phyloP scores from a whole-genome alignment of 2,329 filamentous ascomycete species.

The Pestalotiopsis sp. region DNA sequence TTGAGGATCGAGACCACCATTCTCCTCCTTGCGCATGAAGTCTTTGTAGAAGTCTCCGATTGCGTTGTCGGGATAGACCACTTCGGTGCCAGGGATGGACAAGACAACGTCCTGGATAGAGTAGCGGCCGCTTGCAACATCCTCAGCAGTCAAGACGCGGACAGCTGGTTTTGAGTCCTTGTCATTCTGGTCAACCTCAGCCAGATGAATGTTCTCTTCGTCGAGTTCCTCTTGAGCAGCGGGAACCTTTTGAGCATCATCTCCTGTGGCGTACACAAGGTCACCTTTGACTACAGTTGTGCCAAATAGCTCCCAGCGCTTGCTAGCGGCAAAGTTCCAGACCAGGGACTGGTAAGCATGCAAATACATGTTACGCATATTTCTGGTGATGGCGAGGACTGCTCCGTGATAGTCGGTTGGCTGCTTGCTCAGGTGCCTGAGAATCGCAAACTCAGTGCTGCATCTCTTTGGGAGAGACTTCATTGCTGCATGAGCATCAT shows the following conservation, averaged over 20 bases:
- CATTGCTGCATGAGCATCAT: constrained; percentile 60
- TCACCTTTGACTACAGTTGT: constrained; percentile 78
- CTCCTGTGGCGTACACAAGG: constrained; percentile 62
- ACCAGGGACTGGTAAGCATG: constrained; percentile 95
- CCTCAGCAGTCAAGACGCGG: constrained; percentile 72
- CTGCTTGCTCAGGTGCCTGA: constrained; percentile 68
- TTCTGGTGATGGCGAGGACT: constrained; percentile 75
- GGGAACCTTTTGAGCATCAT: constrained; percentile 30
- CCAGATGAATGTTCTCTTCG: constrained; percentile 60
- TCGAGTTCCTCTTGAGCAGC: constrained; percentile 63
- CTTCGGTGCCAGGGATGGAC: constrained; percentile 87
- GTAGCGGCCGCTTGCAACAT: constrained; percentile 74
- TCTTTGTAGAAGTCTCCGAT: constrained; percentile 80
- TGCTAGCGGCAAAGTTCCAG: constrained; percentile 85
- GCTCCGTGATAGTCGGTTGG: constrained; percentile 76
- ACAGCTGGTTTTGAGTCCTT: constrained; percentile 55
- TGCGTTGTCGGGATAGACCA: constrained; percentile 81
- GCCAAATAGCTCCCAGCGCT: constrained; percentile 77
- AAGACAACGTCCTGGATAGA: constrained; percentile 87
- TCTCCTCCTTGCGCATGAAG: constrained; percentile 80
- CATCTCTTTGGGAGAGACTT: constrained; percentile 76
- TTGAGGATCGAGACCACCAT: constrained; percentile 77
- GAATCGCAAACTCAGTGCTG: constrained; percentile 74
- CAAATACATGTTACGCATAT: constrained; percentile 88
- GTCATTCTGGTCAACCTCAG: constrained; percentile 44